Percentiles rank a stretch among this genome's conserved stretches.
Evolutionary conservation across 345 rosid species (phyloP).

Genomic region (Cardamine resedifolia): DNA sequence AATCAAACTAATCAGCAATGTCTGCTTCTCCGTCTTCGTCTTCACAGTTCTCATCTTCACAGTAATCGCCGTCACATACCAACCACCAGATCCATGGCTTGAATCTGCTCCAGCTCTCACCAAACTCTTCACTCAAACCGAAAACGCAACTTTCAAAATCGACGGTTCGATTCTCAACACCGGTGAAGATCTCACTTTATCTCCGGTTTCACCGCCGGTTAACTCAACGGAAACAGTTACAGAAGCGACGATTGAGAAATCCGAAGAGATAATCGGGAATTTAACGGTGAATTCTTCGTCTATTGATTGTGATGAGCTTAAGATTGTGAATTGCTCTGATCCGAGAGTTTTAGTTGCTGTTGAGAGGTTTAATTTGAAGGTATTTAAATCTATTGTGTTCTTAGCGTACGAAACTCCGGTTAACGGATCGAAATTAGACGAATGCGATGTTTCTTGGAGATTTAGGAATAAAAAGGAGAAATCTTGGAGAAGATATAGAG

Average conservation of each 20-base stretch:
- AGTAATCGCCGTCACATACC: conserved; percentile 83
- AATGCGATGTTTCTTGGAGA: conserved; percentile 90
- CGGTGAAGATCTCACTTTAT: conserved; percentile 67
- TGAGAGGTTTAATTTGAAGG: conserved; percentile 76
- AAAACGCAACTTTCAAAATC: conserved; percentile 77
- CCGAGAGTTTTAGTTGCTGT: conserved; percentile 63
- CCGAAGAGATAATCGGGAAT: conserved; percentile 49
- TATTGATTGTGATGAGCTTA: conserved; percentile 50
- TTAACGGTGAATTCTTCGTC: conserved; percentile 30
- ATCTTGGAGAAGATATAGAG: conserved; percentile 92
- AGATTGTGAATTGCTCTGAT: conserved; percentile 77
- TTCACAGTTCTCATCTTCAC: conserved; percentile 79
- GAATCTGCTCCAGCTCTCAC: conserved; percentile 86
- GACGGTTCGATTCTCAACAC: conserved; percentile 72
- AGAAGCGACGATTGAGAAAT: conserved; percentile 47
- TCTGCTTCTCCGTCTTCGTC: conserved; percentile 92
- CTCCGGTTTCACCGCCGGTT: conserved; percentile 33
- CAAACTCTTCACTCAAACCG: conserved; percentile 62
- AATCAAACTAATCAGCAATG: conserved; percentile 76
- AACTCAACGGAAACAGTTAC: conserved; percentile 41
- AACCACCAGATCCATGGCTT: conserved; percentile 98
- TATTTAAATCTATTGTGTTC: conserved; percentile 71
- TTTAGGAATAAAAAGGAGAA: conserved; percentile 93
- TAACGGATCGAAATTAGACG: conserved; percentile 63
- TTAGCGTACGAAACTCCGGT: conserved; percentile 79